Base-by-base conservation (phyloP, 2,329 filamentous ascomycete genomes). In the Escovopsis sp. region DNA sequence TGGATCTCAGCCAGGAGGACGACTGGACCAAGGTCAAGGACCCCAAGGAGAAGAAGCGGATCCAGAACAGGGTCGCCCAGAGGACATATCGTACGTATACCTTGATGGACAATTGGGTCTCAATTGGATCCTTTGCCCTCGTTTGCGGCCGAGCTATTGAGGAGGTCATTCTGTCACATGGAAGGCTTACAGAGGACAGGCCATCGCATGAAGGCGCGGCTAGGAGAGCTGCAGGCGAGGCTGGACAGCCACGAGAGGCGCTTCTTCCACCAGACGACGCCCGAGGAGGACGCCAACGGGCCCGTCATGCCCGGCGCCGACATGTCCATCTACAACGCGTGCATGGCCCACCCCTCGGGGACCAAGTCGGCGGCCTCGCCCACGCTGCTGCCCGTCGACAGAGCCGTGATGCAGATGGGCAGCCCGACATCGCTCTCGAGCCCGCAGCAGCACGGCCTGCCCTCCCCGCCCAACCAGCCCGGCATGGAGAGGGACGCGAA, bases 11-110 rank as follows among this genome's bases (percentile, higher is more conserved):
- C 9, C 43, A 48, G n/a, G 54, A 55, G 38, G 54, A 56, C 37
- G 54, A 56, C 47, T 56, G 54, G 54, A 56, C 54, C 3, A 48
- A 49, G 4, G 53, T 55, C 37, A 50, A 53, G 28, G 53, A 56
- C 26, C 54, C 51, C 40, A 54, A 52, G 41, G 51, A 55, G 45
- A 58, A 58, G 50, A 58, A 58, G 49, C 51, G 54, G 33, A 56
- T 58, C 5, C 56, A 58, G 43, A 58, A 58, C 40, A 44, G 56
- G 11, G 54, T 58, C 8, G 56, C 56, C 1, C 56, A 58, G 39
- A 48, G 56, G 36, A 54, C 55, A 30, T 60, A 60, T 37, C 56
- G 57, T 60, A 48, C 49, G 55, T 30, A 30, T 30, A 30, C 28
- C 28, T 15, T 15, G 15, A 15, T 15, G 15, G 15, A 2, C 15